Evolutionary conservation across 2,329 filamentous ascomycete genomes (phyloP).

Genomic region (Fusarium pilosicola): DNA sequence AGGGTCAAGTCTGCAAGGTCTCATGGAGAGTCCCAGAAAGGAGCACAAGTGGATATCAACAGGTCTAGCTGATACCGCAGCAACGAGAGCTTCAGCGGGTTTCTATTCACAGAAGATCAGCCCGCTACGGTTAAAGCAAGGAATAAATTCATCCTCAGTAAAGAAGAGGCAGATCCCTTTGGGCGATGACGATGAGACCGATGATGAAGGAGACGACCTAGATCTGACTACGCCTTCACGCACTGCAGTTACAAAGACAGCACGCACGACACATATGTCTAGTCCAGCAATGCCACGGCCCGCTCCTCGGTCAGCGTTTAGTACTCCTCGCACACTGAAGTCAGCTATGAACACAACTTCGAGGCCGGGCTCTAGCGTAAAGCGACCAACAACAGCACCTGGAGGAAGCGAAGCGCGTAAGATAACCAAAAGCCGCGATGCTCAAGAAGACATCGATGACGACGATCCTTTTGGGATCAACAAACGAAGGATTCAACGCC

Average conservation of each 20-base stretch:
- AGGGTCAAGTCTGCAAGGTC: conserved; percentile 51
- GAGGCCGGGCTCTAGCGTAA: not conserved
- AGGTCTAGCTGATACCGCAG: conserved; percentile 28
- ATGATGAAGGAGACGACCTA: conserved; percentile 21
- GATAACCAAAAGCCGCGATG: not conserved
- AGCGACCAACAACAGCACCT: conserved; percentile 9
- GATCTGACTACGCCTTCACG: conserved; percentile 34
- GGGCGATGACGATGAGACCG: conserved; percentile 32
- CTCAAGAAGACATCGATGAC: conserved; percentile 41
- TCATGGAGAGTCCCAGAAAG: conserved; percentile 56
- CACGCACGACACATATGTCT: not conserved
- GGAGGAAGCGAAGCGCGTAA: not conserved
- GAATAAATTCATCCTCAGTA: not conserved
- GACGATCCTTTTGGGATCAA: conserved; percentile 51
- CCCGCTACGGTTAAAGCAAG: conserved; percentile 11
- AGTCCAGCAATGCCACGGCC: conserved; percentile 23
- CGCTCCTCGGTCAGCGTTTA: conserved; percentile 12
- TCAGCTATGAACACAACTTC: conserved; percentile 15
- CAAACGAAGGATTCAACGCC: conserved; percentile 45
- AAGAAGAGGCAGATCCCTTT: conserved; percentile 27
- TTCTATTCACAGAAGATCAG: conserved; percentile 37
- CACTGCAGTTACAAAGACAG: conserved; percentile 2
- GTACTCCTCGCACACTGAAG: conserved; percentile 22
- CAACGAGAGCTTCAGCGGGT: conserved; percentile 44
- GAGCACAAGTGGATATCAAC: conserved; percentile 44